Evolutionary conservation across 208 protist species (phyloP).

Genomic region (Trypanosoma avium): DNA sequence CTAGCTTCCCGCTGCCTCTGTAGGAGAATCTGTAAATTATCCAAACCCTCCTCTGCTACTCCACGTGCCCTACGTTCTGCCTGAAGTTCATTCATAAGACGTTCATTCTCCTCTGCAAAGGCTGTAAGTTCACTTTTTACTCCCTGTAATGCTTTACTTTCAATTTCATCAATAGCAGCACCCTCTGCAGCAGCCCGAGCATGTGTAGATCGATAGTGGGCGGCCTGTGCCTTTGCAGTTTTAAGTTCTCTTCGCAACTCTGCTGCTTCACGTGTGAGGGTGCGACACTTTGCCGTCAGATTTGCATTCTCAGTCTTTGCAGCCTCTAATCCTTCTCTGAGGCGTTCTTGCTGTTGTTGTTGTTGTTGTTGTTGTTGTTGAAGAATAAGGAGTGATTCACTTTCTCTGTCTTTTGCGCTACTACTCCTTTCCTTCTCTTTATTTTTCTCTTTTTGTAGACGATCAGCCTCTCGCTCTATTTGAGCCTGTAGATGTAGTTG

Average conservation of each 20-base stretch:
- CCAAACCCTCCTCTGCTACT: conserved; percentile 4
- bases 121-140: conserved; percentile 1
- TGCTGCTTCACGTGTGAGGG: conserved; percentile 10
- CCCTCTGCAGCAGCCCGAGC: background rate
- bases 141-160: background rate
- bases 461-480: conserved; percentile 1
- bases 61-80: conserved; percentile 8
- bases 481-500: conserved; percentile 26
- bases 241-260: conserved; percentile 9
- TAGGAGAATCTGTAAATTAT: conserved; percentile 6
- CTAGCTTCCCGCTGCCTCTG: conserved; percentile 10
- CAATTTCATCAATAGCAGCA: conserved; percentile 17
- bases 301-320: background rate
- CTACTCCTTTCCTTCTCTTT: no score
- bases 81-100: conserved; percentile 14
- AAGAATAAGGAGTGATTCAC: background rate
- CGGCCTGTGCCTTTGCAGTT: background rate
- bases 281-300: background rate
- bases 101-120: conserved; percentile 26
- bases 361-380: background rate
- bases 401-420: background rate
- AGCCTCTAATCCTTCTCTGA: background rate
- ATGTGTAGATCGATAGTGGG: conserved; percentile 3
- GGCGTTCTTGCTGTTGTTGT: background rate
- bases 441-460: background rate